Conservation (phyloP, 2,329 filamentous ascomycete genomes). For the Fusarium beomiforme region DNA sequence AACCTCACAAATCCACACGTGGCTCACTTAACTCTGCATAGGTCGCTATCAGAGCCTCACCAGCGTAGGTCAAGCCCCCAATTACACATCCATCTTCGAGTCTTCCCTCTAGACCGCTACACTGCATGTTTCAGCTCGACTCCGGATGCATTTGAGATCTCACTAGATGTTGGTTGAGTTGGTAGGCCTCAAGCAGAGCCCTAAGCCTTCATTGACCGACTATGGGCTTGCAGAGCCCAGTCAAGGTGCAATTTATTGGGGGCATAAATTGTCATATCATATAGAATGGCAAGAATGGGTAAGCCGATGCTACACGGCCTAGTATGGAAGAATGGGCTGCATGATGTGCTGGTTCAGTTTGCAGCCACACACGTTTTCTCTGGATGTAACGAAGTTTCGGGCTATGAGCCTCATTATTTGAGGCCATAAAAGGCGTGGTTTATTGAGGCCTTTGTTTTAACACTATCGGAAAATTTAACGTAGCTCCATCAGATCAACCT, state of each 20-base stretch:
- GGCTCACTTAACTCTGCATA: not conserved
- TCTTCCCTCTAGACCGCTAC: not conserved
- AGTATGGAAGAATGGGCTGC: not conserved
- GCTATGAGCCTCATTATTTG: not conserved
- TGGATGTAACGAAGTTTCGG: not conserved
- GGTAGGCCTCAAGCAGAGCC: not conserved
- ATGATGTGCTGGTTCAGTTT: not conserved
- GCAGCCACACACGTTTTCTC: no score
- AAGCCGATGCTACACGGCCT: not conserved
- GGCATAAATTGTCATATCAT: not conserved
- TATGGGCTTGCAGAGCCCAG: no score
- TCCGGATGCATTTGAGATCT: not conserved
- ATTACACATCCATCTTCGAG: not conserved
- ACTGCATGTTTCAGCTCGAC: not conserved
- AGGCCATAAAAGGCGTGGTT: not conserved
- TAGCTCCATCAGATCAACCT: not conserved
- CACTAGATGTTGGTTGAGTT: not conserved
- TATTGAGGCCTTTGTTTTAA: not conserved
- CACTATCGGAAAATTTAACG: not conserved
- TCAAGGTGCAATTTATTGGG: not conserved
- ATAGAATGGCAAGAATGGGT: no score
- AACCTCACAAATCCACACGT: no score
- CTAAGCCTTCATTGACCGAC: no score
- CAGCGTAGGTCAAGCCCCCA: not conserved
- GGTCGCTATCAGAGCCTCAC: not conserved